Evolutionary conservation across 148 eudicot species (phyloP), one percentile per base, ranked within the genome.

Genomic region (Silene conica): DNA sequence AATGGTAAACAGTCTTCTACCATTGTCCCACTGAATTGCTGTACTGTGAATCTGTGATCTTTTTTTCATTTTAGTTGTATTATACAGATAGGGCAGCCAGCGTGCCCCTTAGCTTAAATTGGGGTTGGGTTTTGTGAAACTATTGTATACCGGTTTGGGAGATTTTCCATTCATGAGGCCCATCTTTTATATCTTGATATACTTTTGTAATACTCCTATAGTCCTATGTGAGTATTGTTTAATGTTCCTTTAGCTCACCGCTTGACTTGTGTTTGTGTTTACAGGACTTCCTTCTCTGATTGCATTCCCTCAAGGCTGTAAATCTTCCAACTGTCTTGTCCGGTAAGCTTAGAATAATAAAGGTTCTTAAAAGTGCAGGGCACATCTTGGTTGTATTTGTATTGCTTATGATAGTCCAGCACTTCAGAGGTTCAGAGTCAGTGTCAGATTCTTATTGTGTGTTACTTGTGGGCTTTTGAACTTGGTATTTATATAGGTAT

Each of bases 271-370:
- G 8, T 46, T 18, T 71, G 18, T 75, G 48, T 54, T 16, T 80
- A 50, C 83, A 93, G 98, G 98, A 38, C 79, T 93, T 78, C 98
- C 98, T 48, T 80, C 87, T 71, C 74, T 93, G 62, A 58, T 87
- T 82, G 93, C 89, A 70, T 89, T 89, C 72, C 92, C 96, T 74
- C 86, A 80, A 61, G 89, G 90, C n/a, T 93, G 98, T 80, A 86
- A 78, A 82, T 50, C 86, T 79, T 78, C 89, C 68, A 78, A 80
- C 58, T 93, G 98, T 81, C 79, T 87, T 77, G 73, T 78, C 71
- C 83, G 98, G 98, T 89, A 79, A 85, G 83, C 74, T 72, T 79
- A 63, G 56, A 70, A 67, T 63, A 14, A 41, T 81, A 12, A 75
- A 52, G 69, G 41, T 58, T 66, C 21, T 58, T 41, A 45, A 41